Evolutionary conservation across 352 stramenopile species (phyloP), one percentile per base, ranked within the genome.

Genomic region (Pythium dissotocum): DNA sequence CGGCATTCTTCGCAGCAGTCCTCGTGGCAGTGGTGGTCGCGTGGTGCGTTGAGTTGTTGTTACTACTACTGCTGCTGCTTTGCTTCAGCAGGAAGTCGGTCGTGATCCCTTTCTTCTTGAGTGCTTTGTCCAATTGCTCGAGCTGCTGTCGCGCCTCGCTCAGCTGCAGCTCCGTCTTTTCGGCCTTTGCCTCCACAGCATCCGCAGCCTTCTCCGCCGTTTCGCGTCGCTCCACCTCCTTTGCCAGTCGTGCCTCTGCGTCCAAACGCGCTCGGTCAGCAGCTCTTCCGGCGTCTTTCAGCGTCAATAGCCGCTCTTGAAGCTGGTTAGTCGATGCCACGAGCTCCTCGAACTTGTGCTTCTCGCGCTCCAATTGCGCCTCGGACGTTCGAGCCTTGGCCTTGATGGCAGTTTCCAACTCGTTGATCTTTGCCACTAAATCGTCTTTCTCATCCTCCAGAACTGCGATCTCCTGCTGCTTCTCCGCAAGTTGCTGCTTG

Each of bases 21-120:
- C 44, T 58, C 9, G 8, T 24, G 14, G 62, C 57, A 6, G 0
- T 62, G 6, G 54, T 12, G 6, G 26, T 53, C 46, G 46, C 18
- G 46, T 53, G 46, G 46, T 53, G 46, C 7, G n/a, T 24, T n/a
- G 36, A 1, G 48, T 14, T 51, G 35, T 30, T 58, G 38, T 40
- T 59, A 18, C 21, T 63, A 42, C 12, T 44, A 48, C 5, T 63
- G n/a, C n/a, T 63, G n/a, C 13, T 36, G n/a, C 44, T 49, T 4
- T 76, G 65, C 67, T 80, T 88, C 21, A 90, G 56, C 26, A 90
- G 38, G 46, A 80, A 90, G n/a, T 87, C 82, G 52, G 85, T 73
- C n/a, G 82, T 86, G 67, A 90, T 86, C 2, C 82, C 82, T 14
- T 83, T 83, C n/a, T 77, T 77, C 65, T 79, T 71, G 28, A 90